A percentile compares a stretch with the other conserved stretches of the same genome.
These are phyloP conservation scores for Tetradesmus lagerheimii DNA, from an alignment of 139 green algal genomes.

Conservation along the genomic window DNA sequence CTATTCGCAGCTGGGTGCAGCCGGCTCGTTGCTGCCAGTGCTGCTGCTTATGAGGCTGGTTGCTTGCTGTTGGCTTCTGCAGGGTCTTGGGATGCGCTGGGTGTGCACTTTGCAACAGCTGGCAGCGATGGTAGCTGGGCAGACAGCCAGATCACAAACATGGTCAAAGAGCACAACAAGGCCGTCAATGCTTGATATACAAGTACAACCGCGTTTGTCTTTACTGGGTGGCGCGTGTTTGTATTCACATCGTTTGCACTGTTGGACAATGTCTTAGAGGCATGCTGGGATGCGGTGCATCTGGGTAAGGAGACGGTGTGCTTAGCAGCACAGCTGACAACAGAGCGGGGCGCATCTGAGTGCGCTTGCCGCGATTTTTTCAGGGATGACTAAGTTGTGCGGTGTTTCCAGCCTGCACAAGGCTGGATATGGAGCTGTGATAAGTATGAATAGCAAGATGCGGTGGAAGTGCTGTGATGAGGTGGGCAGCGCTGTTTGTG, in stretches of 20 bases:
- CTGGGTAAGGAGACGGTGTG: no score
- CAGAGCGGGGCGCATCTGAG: no score
- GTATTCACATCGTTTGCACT: no score
- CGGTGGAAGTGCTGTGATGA: neutral
- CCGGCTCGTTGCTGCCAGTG: no score
- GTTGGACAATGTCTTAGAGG: no score
- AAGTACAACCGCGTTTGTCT: no score
- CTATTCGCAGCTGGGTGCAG: no score
- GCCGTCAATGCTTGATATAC: neutral
- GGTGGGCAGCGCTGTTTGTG: neutral
- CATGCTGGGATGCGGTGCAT: no score
- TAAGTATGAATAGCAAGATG: neutral
- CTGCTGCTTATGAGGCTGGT: no score
- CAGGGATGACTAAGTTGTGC: neutral
- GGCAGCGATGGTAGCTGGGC: constrained; percentile 29
- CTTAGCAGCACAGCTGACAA: no score
- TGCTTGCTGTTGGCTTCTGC: neutral
- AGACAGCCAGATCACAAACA: constrained; percentile 31
- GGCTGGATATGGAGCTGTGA: neutral
- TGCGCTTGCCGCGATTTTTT: neutral
- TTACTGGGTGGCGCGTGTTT: no score
- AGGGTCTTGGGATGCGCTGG: constrained; percentile 48
- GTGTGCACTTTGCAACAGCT: constrained; percentile 33
- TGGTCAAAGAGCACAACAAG: constrained; percentile 50
- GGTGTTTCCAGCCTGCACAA: neutral